A percentile compares a stretch with the other conserved stretches of the same genome.
phyloP scores from a whole-genome alignment of 441 rosid species.

The Populus tomentosa region DNA sequence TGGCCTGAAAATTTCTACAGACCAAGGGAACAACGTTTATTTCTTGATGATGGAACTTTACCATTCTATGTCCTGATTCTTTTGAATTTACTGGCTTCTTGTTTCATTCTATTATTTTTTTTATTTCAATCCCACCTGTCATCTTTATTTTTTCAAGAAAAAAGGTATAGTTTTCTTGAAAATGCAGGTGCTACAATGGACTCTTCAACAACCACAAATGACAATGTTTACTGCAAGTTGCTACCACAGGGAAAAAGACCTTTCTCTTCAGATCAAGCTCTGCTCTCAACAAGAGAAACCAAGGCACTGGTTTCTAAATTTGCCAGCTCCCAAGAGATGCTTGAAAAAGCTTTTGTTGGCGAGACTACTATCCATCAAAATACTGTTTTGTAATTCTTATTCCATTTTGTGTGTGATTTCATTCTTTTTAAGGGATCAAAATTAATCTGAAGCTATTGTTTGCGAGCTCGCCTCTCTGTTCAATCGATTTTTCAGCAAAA shows the following conservation, averaged over 20 bases:
- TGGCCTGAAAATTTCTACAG: conserved; percentile 60
- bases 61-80: background rate
- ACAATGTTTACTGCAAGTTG: conserved; percentile 45
- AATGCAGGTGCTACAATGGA: conserved; percentile 41
- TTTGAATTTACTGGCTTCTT: background rate
- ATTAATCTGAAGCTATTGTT: background rate
- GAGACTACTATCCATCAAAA: background rate
- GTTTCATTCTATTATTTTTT: background rate
- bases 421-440: background rate
- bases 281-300: conserved; percentile 33
- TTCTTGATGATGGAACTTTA: background rate
- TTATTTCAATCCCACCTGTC: too few relatives aligned
- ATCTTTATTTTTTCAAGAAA: too few relatives aligned
- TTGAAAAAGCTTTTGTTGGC: conserved; percentile 30
- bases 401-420: background rate
- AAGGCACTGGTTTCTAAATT: too few relatives aligned
- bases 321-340: too few relatives aligned
- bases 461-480: background rate
- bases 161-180: too few relatives aligned
- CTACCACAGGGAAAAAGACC: conserved; percentile 38
- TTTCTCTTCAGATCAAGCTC: conserved; percentile 54
- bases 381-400: background rate
- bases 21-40: conserved; percentile 13
- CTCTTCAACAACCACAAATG: conserved; percentile 39
- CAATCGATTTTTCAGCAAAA: background rate